These are phyloP conservation scores for Venturia oleaginea DNA, from an alignment of 2,329 filamentous ascomycete species.

Conservation along the genomic window DNA sequence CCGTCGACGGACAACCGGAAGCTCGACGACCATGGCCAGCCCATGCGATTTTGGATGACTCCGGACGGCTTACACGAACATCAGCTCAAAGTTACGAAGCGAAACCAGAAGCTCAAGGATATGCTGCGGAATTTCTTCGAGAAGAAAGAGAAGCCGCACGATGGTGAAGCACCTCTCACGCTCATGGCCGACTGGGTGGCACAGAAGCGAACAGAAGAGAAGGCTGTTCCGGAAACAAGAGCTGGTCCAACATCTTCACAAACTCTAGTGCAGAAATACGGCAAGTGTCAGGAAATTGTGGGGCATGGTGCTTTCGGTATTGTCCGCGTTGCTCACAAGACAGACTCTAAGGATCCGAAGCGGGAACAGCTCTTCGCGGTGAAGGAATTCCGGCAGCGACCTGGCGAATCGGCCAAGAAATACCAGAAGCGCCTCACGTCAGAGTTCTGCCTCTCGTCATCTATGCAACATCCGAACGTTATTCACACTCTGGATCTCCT, in stretches of 20 bases:
- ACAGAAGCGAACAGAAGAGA: conserved; percentile 78
- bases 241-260: conserved; percentile 63
- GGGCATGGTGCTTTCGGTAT: conserved; percentile 95
- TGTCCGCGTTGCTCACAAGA: conserved; percentile 94
- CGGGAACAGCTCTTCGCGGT: conserved; percentile 90
- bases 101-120: conserved; percentile 90
- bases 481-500: conserved; percentile 95
- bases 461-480: conserved; percentile 90
- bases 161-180: conserved; percentile 72
- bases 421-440: conserved; percentile 96
- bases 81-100: conserved; percentile 76
- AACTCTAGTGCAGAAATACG: conserved; percentile 90
- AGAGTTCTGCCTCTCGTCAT: conserved; percentile 97
- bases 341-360: conserved; percentile 65
- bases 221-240: conserved; percentile 64
- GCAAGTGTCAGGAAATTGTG: conserved; percentile 95
- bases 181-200: conserved; percentile 95
- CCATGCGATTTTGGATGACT: conserved; percentile 46
- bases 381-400: conserved; percentile 92
- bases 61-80: conserved; percentile 73
- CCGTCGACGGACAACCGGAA: conserved; percentile 17
- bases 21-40: conserved; percentile 19
- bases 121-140: conserved; percentile 78
- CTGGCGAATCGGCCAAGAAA: conserved; percentile 91
- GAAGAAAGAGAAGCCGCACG: conserved; percentile 59